Conservation (phyloP, 805 yeast species). For the Pichia ethanolica region DNA sequence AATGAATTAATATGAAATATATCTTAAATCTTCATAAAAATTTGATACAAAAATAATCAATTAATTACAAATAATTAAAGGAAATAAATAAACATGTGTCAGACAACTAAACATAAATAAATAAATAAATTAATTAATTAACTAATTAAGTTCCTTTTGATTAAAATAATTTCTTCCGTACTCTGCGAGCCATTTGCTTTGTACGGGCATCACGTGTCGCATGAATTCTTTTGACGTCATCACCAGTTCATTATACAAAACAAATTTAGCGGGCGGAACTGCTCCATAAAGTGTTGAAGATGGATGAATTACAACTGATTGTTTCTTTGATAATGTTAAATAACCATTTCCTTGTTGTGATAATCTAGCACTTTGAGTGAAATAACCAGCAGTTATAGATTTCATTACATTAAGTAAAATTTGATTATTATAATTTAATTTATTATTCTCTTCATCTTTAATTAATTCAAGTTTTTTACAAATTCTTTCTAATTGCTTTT, state of each 20-base stretch:
- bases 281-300: slow-evolving; percentile 59
- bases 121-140: too few species aligned
- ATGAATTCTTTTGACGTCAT: slow-evolving; percentile 83
- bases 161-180: slow-evolving; percentile 58
- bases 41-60: too few species aligned
- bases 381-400: slow-evolving; percentile 60
- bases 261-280: slow-evolving; percentile 66
- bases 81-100: too few species aligned
- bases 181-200: slow-evolving; percentile 65
- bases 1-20: too few species aligned
- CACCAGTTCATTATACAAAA: slow-evolving; percentile 78
- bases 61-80: too few species aligned
- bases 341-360: slow-evolving; percentile 62
- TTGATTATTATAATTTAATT: slow-evolving; percentile 12
- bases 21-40: too few species aligned
- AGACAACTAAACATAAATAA: too few species aligned
- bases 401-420: slow-evolving; percentile 36
- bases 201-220: slow-evolving; percentile 68
- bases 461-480: slow-evolving; percentile 28
- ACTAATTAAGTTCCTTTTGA: background rate
- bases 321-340: slow-evolving; percentile 55
- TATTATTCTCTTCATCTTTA: background rate
- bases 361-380: slow-evolving; percentile 56
- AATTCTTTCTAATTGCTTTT: slow-evolving; percentile 58
- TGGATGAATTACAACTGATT: slow-evolving; percentile 79